Base-by-base conservation (phyloP, 345 rosid genomes). In the Pistacia vera region DNA sequence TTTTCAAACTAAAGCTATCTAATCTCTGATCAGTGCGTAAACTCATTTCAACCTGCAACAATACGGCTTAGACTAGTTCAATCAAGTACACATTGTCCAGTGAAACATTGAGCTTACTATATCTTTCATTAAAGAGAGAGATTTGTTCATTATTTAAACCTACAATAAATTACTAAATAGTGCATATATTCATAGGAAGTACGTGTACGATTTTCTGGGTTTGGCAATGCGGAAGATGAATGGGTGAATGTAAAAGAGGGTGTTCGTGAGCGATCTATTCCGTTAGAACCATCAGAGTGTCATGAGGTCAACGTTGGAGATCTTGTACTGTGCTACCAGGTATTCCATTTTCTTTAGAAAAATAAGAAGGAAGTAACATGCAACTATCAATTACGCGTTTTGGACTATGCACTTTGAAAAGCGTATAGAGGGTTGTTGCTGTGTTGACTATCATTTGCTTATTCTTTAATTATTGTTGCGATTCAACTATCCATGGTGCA, bases 221-320 rank as follows among this genome's bases (percentile, higher is more conserved):
- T 83, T 25, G 76, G 77, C 55, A 86, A 90, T 54, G 59, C 76
- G 55, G 87, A 95, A 22, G 98, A 95, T 74, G 98, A 95, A 81
- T 95, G 98, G 98, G 93, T 95, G 69, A 89, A 84, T 36, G 91
- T 95, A 59, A 86, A 65, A 75, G 71, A 44, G 5, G 86, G 73
- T 56, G 84, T 95, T 59, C 90, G 98, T 16, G 89, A 90, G 76
- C 88, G 95, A 64, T 95, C 97, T 64, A 80, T 93, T 80, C 97
- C 97, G 80, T 79, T 91, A 63, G 97, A 90, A 81, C 82, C 97
- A 75, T 85, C 93, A 4, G 97, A 92, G 81, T 95, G 98, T 76
- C 85, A 78, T 66, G 83, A 28, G 73, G 84, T 93, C 72, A 77
- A 86, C 17, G 78, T 84, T 75, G 92, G 95, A 63, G 97, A 95